These are phyloP conservation scores for Gaillardinia entomophila DNA, from an alignment of 805 yeast genomes.

Conservation along the genomic window DNA sequence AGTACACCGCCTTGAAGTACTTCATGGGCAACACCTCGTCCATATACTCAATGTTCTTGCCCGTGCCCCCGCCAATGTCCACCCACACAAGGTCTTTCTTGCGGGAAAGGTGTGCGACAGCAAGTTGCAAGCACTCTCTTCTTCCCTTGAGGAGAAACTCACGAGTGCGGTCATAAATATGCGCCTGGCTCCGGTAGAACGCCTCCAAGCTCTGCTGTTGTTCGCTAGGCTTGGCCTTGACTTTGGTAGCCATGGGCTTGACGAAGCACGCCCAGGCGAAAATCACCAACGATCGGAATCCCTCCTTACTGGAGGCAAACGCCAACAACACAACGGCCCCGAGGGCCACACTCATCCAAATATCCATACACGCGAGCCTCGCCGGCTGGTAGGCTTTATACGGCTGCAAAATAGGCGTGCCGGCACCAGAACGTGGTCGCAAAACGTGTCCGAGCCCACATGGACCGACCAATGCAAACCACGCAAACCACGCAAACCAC, in stretches of 20 bases:
- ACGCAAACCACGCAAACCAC: too few species aligned
- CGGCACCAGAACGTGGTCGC: not conserved
- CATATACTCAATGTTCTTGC: constrained; percentile 77
- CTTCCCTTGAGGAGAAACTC: constrained; percentile 64
- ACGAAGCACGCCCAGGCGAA: constrained; percentile 51
- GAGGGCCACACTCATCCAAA: too few species aligned
- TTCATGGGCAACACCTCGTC: constrained; percentile 43
- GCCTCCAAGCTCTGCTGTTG: constrained; percentile 62
- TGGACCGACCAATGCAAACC: too few species aligned
- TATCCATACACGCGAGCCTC: too few species aligned
- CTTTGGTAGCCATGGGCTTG: constrained; percentile 45
- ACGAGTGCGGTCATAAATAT: constrained; percentile 70
- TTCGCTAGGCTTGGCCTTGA: constrained; percentile 19
- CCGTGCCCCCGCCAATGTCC: constrained; percentile 86
- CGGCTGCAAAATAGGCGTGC: not conserved
- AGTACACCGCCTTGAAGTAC: constrained; percentile 59
- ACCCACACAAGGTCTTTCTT: constrained; percentile 56
- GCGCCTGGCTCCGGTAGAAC: constrained; percentile 74
- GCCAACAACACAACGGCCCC: too few species aligned
- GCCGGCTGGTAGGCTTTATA: too few species aligned
- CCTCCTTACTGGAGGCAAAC: too few species aligned
- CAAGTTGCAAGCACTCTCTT: constrained; percentile 54
- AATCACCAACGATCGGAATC: constrained; percentile 21
- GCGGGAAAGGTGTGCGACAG: constrained; percentile 48
- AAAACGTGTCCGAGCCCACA: not conserved